A percentile compares a stretch with the other conserved stretches of the same genome.
Conservation (phyloP, 2,329 filamentous ascomycete species). For the Verticillium nubilum region DNA sequence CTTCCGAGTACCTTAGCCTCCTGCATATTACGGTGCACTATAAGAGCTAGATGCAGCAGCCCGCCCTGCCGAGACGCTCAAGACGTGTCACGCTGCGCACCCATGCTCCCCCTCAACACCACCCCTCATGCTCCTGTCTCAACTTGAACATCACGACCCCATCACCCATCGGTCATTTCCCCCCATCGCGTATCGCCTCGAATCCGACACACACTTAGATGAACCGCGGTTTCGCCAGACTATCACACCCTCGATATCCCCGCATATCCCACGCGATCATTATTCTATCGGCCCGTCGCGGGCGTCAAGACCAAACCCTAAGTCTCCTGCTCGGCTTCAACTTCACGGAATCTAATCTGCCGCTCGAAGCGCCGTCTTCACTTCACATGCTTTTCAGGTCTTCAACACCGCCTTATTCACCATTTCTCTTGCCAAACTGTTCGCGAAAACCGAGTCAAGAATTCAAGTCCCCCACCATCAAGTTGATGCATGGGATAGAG, state of each 20-base stretch:
- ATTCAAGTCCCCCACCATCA: neutral
- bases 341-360: neutral
- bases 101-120: no score
- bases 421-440: neutral
- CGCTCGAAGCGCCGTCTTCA: neutral
- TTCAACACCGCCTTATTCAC: neutral
- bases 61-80: no score
- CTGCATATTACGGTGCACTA: no score
- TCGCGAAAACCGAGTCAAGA: neutral
- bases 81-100: no score
- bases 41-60: no score
- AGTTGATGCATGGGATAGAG: neutral
- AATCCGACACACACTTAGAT: neutral
- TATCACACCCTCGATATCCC: neutral
- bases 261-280: conserved; percentile 43
- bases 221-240: neutral
- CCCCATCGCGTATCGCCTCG: neutral
- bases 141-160: neutral
- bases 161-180: no score
- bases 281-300: conserved; percentile 16
- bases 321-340: neutral
- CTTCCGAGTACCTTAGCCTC: no score
- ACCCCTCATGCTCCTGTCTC: neutral
- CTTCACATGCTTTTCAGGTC: neutral
- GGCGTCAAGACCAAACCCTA: neutral